Evolutionary conservation across 192 early-diverging fungal species (phyloP), one percentile per base, ranked within the genome.

Genomic region (Allomyces javanicus): DNA sequence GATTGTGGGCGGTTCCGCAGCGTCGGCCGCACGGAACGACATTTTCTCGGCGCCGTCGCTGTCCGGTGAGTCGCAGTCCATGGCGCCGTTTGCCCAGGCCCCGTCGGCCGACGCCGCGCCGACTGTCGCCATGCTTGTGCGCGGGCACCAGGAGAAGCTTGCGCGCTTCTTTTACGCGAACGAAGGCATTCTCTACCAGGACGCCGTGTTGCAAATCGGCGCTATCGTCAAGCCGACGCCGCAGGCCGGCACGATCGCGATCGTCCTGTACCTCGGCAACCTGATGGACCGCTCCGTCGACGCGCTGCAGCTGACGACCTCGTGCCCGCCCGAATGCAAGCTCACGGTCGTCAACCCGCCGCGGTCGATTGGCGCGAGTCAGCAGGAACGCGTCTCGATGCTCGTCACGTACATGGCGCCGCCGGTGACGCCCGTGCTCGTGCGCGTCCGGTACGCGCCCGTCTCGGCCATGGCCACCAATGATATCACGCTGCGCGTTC

Each of bases 111-210:
- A 61, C 19, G 23, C n/a, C 4, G 43, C 5, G 63, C 25, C 45
- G n/a, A 70, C 68, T 22, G 71, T 69, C 44, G 65, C 67, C 64
- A 66, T 61, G 55, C 61, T 63, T 3, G 66, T 73, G 21, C 65
- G 70, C 0, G 71, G 73, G 64, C 76, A 74, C 68, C 73, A 74
- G 65, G 44, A 61, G n/a, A 65, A 76, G 67, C 85, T 79, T 64
- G 79, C 83, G 63, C 77, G 78, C 63, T 72, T 94, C 44, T 70
- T 90, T 58, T 85, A 79, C 72, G 77, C 79, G 4, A 66, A 74
- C 61, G 92, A 96, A 74, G 97, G 97, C 7, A 85, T 99, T 0
- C 70, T 99, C 40, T 94, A 90, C 71, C 92, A 96, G 73, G 92
- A 96, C 71, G 77, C 77, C 9, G 84, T 86, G 65, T 70, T 98